Evolutionary conservation across 139 green algal species (phyloP), one percentile per base, ranked within the genome.

Genomic region (Bryopsis sp.): DNA sequence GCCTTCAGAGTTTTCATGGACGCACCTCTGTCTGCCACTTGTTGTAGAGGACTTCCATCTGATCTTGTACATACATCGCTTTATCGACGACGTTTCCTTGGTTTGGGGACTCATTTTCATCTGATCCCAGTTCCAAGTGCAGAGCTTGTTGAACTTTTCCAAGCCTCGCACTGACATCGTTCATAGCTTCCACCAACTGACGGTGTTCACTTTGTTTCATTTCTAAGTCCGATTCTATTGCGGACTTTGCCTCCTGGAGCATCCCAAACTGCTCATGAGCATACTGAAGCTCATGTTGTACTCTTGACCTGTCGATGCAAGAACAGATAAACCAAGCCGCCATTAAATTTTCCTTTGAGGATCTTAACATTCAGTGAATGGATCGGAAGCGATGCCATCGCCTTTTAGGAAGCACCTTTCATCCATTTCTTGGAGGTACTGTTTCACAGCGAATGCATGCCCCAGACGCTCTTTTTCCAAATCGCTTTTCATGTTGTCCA

Each of bases 351-450:
- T 54, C 11, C 19, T 26, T 54, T 26, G 11, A 54, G 19, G 19
- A 54, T n/a, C n/a, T n/a, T 54, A 54, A 54, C 43, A 54, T 54
- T 54, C 15, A 54, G n/a, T n/a, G n/a, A n/a, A n/a, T n/a, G n/a
- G n/a, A n/a, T n/a, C n/a, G n/a, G n/a, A n/a, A 54, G 11, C 15
- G 43, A 54, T 54, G 43, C 15, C 15, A 54, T 54, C 19, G 11
- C 19, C 15, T 26, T 26, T 19, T 54, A 11, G 15, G 43, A 11
- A 11, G 19, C 43, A 54, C 43, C 43, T 54, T 54, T 54, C 74
- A 60, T 85, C 80, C 39, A 85, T 63, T 32, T 75, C 80, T 6
- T 65, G 63, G 38, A 81, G 64, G 47, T 81, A 78, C 72, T 79
- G 71, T 33, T 63, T 58, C 3, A 85, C 72, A 7, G 80, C 77